Evolutionary conservation across 768 basidiomycete genomes (phyloP), one percentile per base, ranked within the genome.

Genomic region (Termitomyces titanicus): DNA sequence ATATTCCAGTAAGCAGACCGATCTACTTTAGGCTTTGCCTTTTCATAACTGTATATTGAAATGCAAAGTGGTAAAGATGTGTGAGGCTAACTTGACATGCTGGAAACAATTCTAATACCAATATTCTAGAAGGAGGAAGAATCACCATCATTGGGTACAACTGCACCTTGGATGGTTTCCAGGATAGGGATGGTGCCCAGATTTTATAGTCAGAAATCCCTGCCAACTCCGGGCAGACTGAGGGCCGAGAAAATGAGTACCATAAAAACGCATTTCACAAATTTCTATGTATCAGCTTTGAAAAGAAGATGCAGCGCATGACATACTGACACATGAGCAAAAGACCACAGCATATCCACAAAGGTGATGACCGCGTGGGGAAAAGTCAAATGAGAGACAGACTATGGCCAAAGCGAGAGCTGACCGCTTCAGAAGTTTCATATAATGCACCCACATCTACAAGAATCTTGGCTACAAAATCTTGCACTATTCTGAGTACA

Each of bases 221-320:
- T n/a, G 92, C 94, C 63, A 92, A 94, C 62, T 96, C 93, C 1
- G 95, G 95, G 4, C 94, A 89, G 20, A 88, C 94, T 94, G 44
- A 4, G n/a, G 7, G 15, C 13, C 44, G 12, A 38, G 12, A 31
- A n/a, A 33, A 25, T 31, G 6, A 20, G 31, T 25, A 22, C 22
- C 17, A 38, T 53, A 51, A 34, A 37, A 31, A 33, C 77, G 74
- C 68, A 80, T 79, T 81, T 49, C 24, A 27, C 60, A 9, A 24
- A 15, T 46, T 18, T 54, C 40, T n/a, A n/a, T n/a, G n/a, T 31
- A 18, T 24, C 31, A 48, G 31, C 25, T 17, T 17, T 5, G 8
- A 40, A 12, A 54, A 24, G n/a, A 54, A n/a, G n/a, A 24, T 2
- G 27, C 7, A 50, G 31, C 37, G 31, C 27, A 44, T 1, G 44